Percentiles rank a stretch among this genome's conserved stretches.
phyloP scores from a whole-genome alignment of 768 basidiomycete genomes.

The Lactarius deliciosus region DNA sequence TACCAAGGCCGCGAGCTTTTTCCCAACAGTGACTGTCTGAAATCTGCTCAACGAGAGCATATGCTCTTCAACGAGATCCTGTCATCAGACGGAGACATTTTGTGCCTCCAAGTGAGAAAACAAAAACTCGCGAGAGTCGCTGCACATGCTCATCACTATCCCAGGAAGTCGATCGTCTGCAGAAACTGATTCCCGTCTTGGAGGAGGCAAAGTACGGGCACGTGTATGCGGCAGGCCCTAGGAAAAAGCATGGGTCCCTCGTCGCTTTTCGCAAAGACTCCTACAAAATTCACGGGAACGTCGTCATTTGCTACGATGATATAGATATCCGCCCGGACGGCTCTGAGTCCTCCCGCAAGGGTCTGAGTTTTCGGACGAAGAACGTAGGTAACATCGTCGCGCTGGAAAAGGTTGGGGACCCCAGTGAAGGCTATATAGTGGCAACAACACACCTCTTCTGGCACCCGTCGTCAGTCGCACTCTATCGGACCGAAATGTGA shows the following conservation, averaged over 20 bases:
- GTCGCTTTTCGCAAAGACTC: constrained; percentile 63
- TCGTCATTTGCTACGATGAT: constrained; percentile 68
- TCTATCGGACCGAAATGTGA: not conserved
- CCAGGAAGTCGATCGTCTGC: constrained; percentile 86
- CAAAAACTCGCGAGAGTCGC: constrained; percentile 3
- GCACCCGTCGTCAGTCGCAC: constrained; percentile 72
- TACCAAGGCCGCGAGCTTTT: constrained; percentile 72
- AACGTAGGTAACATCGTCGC: constrained; percentile 81
- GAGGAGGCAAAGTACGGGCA: constrained; percentile 62
- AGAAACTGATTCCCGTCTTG: constrained; percentile 67
- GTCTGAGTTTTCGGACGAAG: constrained; percentile 65
- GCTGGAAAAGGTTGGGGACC: constrained; percentile 46
- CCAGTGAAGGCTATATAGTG: constrained; percentile 60
- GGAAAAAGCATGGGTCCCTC: constrained; percentile 85
- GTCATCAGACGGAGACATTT: constrained; percentile 69
- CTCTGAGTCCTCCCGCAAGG: constrained; percentile 42
- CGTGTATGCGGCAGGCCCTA: constrained; percentile 65
- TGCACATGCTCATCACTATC: constrained; percentile 3
- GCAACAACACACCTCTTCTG: constrained; percentile 95
- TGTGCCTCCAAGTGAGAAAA: constrained; percentile 76
- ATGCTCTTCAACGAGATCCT: constrained; percentile 80
- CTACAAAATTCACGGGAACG: constrained; percentile 49
- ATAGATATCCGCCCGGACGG: constrained; percentile 48
- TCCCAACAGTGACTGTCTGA: constrained; percentile 82
- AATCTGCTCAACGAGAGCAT: constrained; percentile 65